Conservation (phyloP, 75 land plant genomes). For the Cupressus sempervirens region DNA sequence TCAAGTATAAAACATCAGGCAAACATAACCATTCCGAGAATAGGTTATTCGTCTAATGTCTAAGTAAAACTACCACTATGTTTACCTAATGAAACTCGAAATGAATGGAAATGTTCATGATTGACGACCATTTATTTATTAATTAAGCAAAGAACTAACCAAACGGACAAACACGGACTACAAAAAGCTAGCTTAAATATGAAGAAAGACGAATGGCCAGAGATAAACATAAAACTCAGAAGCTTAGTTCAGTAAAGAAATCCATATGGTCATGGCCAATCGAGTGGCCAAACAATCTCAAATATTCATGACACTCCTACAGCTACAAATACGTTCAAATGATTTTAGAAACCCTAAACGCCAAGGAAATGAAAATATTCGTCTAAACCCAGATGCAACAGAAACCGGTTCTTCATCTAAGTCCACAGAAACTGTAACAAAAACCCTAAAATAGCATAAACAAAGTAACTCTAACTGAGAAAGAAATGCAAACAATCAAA, state of each 20-base stretch:
- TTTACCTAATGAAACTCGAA: neutral
- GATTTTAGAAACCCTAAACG: neutral
- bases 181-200: too few relatives aligned
- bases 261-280: neutral
- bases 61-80: neutral
- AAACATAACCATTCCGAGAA: neutral
- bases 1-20: neutral
- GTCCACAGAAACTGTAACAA: neutral
- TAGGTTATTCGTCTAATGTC: neutral
- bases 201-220: neutral
- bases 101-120: too few relatives aligned
- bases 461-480: too few relatives aligned
- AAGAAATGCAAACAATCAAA: neutral
- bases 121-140: too few relatives aligned
- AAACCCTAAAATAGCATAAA: neutral
- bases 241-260: neutral
- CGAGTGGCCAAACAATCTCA: too few relatives aligned
- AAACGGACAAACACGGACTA: neutral
- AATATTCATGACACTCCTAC: too few relatives aligned
- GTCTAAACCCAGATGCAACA: neutral
- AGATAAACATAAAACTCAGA: neutral
- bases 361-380: neutral
- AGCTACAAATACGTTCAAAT: neutral
- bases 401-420: neutral
- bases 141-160: neutral